Conservation (phyloP, 352 stramenopile genomes). For the Aphanomyces astaci region DNA sequence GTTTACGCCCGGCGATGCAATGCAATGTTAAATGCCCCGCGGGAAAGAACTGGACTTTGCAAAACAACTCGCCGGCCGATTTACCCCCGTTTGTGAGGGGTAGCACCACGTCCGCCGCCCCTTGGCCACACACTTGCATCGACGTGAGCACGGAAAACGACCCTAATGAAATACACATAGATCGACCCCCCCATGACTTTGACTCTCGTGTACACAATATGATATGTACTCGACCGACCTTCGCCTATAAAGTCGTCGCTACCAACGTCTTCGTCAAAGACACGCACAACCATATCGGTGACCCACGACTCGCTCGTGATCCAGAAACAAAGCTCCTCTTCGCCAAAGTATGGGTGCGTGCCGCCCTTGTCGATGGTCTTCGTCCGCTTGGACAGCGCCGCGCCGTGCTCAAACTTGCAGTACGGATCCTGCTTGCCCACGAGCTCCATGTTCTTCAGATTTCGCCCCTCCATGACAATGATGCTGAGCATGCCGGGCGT, state of each 20-base stretch:
- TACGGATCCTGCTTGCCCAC: constrained; percentile 88
- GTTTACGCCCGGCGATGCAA: constrained; percentile 48
- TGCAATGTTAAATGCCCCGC: constrained; percentile 57
- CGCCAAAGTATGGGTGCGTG: constrained; percentile 84
- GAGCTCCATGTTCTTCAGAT: constrained; percentile 87
- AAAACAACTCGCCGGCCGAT: constrained; percentile 60
- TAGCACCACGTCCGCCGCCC: constrained; percentile 45
- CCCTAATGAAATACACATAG: no score
- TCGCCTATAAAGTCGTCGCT: constrained; percentile 86
- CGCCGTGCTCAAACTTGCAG: constrained; percentile 70
- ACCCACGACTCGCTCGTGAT: constrained; percentile 86
- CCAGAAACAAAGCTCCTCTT: constrained; percentile 89
- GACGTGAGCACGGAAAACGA: constrained; percentile 63
- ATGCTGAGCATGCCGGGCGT: constrained; percentile 77
- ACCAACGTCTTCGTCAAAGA: constrained; percentile 85
- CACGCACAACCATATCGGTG: constrained; percentile 58
- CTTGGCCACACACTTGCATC: constrained; percentile 39
- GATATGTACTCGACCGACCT: no score
- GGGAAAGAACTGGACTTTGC: constrained; percentile 78
- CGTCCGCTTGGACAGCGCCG: constrained; percentile 58
- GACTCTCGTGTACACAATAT: no score
- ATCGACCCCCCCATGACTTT: no score
- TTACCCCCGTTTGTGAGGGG: constrained; percentile 52
- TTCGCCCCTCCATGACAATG: constrained; percentile 79
- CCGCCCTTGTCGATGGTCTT: constrained; percentile 74